Base-by-base conservation (phyloP, 352 stramenopile genomes). In the Globisporangium emineosum region DNA sequence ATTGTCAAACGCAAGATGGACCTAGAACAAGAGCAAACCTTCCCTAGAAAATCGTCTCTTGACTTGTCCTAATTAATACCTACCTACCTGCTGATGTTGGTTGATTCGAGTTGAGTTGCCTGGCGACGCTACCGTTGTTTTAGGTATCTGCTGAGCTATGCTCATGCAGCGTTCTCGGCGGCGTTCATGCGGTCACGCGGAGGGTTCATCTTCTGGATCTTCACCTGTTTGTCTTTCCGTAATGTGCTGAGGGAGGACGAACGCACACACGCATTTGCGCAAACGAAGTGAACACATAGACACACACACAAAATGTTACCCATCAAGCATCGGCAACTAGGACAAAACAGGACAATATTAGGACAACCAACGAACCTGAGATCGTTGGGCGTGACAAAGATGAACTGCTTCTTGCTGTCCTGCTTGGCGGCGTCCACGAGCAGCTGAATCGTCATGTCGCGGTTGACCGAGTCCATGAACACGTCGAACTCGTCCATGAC, bases 401-500 rank as follows among this genome's bases (percentile, higher is more conserved):
- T 96, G 67, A 94, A 96, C 60, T 96, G 86, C 67, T 94, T 94
- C 62, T 77, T 79, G 51, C 66, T 65, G 54, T 91, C 82, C 47
- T 78, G 76, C 71, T 94, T 93, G 21, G 83, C 86, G 0, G 84
- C 90, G 10, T 89, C 66, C 21, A 99, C 90, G n/a, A 99, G 81
- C 64, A 96, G 72, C 45, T 98, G 78, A 60, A 99, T 94, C 2
- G 96, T 97, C 68, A 98, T 93, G 35, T 98, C 98, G 50, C 97
- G 85, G 57, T 97, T 97, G 32, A 98, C 88, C 25, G 96, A 93
- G 81, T 99, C 98, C 85, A 99, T 98, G 67, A 99, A 99, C 33
- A 99, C 97, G 76, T 99, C 97, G 70, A 99, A 99, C 81, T 99
- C 97, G 71, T 99, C 97, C 92, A 99, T 98, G 40, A 99, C 93